Base-by-base conservation (phyloP, 2,329 filamentous ascomycete genomes). In the Ophiostoma ips region DNA sequence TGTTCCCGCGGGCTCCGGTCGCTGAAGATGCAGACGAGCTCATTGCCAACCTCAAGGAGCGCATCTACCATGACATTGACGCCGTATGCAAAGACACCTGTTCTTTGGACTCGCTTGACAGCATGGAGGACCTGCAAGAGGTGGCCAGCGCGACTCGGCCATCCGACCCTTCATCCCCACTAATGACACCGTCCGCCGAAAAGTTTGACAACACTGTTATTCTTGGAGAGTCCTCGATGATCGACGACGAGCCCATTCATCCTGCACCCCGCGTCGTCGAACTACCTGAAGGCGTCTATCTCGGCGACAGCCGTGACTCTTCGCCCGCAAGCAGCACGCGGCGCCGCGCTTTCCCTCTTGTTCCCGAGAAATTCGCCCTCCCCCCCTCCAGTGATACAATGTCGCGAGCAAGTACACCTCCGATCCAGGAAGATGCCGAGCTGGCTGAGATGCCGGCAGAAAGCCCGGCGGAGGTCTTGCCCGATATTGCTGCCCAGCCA, bases 81-180 rank as follows among this genome's bases (percentile, higher is more conserved):
- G 67, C 68, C 59, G 61, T 76, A 16, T 73, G 71, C 55, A 71
- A 66, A 54, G 73, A 77, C 53, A 75, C 73, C 1, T 71, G 71
- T 53, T 65, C 65, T 13, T 62, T 76, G 16, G 63, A 66, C 35
- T 34, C 62, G 65, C n/a, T 43, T 9, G 40, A 43, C 13, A 43
- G 30, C 48, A 57, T 62, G 21, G 46, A 44, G 11, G 49, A 57
- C 18, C 38, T 28, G 1, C 5, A 16, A 2, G 35, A n/a, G 9
- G 13, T 24, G 9, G 40, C 40, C 2, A n/a, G 11, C 10, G 28
- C 28, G 11, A 16, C 34, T 16, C 9, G 35, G 6, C 21, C 19
- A 3, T 38, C 13, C 9, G 5, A 11, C 7, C 31, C 46, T 12
- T 31, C 52, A 10, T 49, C 35, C 1, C 34, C 35, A 2, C 36